These are phyloP conservation scores for Cutaneotrichosporon sp. DNA, from an alignment of 1,284 basidiomycete genomes.

Conservation along the genomic window DNA sequence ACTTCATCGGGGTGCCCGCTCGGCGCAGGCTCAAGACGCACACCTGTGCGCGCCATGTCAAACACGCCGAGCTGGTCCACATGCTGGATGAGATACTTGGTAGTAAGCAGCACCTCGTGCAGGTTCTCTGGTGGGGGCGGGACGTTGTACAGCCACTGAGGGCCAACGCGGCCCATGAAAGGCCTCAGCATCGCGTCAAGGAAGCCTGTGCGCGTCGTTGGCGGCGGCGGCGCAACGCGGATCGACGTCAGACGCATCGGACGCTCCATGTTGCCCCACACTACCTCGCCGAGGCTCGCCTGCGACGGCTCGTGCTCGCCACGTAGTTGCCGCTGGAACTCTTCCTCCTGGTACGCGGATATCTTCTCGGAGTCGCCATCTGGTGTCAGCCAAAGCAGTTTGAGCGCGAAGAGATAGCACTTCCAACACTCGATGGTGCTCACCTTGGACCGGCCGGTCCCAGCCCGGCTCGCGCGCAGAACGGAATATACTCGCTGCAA, in stretches of 20 bases:
- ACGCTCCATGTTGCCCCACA: conserved; percentile 59
- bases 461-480: conserved; percentile 10
- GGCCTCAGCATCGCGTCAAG: conserved; percentile 71
- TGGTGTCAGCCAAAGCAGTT: not conserved
- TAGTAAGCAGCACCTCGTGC: conserved; percentile 62
- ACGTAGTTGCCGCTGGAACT: conserved; percentile 60
- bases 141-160: conserved; percentile 36
- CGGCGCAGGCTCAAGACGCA: conserved; percentile 62
- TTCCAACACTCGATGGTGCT: not conserved
- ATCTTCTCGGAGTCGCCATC: conserved; percentile 52
- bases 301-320: conserved; percentile 73
- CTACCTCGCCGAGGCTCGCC: conserved; percentile 63
- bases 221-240: conserved; percentile 67
- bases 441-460: conserved; percentile 12
- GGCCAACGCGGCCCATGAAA: conserved; percentile 48
- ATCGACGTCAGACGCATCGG: conserved; percentile 65
- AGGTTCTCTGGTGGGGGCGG: conserved; percentile 51
- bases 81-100: conserved; percentile 60
- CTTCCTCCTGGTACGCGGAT: conserved; percentile 62
- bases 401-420: not conserved
- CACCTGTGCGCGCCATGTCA: conserved; percentile 54
- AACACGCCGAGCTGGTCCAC: conserved; percentile 71
- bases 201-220: conserved; percentile 69
- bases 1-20: conserved; percentile 65
- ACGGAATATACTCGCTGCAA: conserved; percentile 17